Conservation (phyloP, 352 stramenopile genomes). For the Phytopythium mirpurense region DNA sequence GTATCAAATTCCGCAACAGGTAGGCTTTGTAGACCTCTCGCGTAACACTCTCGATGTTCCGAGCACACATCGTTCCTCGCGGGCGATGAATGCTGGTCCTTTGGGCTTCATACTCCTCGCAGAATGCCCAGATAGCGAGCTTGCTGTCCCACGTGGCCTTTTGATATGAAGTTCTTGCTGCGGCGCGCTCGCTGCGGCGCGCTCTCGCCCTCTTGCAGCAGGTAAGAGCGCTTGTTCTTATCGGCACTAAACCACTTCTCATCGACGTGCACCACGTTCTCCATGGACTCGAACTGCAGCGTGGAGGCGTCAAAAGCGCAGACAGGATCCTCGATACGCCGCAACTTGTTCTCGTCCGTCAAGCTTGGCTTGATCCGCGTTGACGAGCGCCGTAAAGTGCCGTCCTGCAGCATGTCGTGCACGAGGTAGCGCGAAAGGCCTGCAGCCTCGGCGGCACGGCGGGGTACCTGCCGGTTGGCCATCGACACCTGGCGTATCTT, state of each 20-base stretch:
- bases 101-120: constrained; percentile 6
- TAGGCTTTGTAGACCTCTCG: constrained; percentile 15
- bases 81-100: constrained; percentile 11
- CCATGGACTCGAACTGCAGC: constrained; percentile 1
- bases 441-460: no score
- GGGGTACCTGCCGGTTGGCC: no score
- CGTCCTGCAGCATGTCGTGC: no score
- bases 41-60: constrained; percentile 13
- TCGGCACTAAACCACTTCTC: constrained; percentile 10
- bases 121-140: constrained; percentile 23
- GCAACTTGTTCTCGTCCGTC: no score
- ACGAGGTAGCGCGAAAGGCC: no score
- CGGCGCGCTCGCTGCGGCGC: background rate
- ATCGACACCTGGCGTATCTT: no score
- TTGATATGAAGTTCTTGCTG: constrained; percentile 5
- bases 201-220: constrained; percentile 1
- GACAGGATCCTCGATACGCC: no score
- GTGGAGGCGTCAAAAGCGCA: no score
- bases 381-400: no score
- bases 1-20: constrained; percentile 15
- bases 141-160: constrained; percentile 18
- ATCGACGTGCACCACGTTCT: constrained; percentile 7
- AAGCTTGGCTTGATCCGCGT: no score
- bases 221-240: constrained; percentile 2
- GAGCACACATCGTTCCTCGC: constrained; percentile 5